Base-by-base conservation (phyloP, 805 yeast species). In the Lachancea lanzarotensis region DNA sequence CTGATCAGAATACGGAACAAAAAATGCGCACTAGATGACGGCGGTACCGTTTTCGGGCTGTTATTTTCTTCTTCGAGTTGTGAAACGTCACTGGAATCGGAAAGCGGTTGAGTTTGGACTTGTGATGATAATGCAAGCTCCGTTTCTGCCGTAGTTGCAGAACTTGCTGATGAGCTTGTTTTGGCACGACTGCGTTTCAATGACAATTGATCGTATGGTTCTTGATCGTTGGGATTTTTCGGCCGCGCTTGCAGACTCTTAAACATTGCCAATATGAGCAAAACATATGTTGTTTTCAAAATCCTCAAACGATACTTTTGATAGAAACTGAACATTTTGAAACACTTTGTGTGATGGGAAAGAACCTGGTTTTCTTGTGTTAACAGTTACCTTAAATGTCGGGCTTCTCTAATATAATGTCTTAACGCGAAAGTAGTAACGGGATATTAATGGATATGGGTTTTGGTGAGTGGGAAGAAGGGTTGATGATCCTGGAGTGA, bases 201-300 rank as follows among this genome's bases (percentile, higher is more conserved):
- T 15, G 25, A 22, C 15, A 30, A 30, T 30, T 31, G 36, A 15
- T 26, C 38, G 25, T 20, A 25, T 36, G 18, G 31, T 10, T 29
- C 35, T 10, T 25, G 35, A 13, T 29, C 43, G 20, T 42, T 35
- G 17, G 38, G 8, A 9, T n/a, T 16, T 15, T 29, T 34, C 12
- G 40, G 47, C 16, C 40, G n/a, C 13, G 47, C 17, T 32, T 38
- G 32, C 19, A 44, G 25, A 18, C 43, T 38, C 17, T 22, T 22
- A 40, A 59, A 43, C 29, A 64, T 59, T 1, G 55, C 45, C 32
- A 58, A 48, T 9, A 64, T 43, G 25, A 57, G 45, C 33, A 60
- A 33, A 12, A 65, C 45, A 45, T 61, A 62, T 2, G 67, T 61
- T 2, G 56, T 47, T 39, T 60, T 51, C 20, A 62, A 47, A 4